Conservation (phyloP, 2,329 filamentous ascomycete species). For the Mariannaea sp. region DNA sequence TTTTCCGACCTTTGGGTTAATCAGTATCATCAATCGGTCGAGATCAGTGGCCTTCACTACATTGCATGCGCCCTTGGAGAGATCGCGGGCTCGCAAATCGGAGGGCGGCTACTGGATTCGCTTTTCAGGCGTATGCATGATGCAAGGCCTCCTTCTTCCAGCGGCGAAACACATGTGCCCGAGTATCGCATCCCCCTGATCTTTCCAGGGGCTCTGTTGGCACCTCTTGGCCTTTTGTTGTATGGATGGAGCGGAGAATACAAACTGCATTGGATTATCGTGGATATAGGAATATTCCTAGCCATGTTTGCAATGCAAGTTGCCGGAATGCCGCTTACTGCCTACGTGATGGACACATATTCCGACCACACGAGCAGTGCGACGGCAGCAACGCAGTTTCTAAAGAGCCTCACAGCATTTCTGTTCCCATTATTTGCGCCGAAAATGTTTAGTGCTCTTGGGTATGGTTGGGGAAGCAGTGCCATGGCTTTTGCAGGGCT, state of each 20-base stretch:
- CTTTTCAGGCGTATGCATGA: constrained; percentile 38
- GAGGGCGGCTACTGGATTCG: constrained; percentile 49
- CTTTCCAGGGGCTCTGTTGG: constrained; percentile 50
- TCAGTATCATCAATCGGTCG: constrained; percentile 59
- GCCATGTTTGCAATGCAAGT: constrained; percentile 42
- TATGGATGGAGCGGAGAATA: constrained; percentile 52
- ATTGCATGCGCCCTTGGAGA: constrained; percentile 67
- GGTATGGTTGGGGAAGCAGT: constrained; percentile 48
- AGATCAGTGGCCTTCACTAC: constrained; percentile 68
- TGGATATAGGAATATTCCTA: constrained; percentile 44
- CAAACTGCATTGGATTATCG: constrained; percentile 44
- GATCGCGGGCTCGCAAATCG: constrained; percentile 57
- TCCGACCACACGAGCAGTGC: constrained; percentile 53
- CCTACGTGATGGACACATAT: constrained; percentile 53
- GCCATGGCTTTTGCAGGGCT: constrained; percentile 47
- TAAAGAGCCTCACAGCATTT: constrained; percentile 53
- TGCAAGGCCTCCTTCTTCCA: not conserved
- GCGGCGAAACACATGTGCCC: constrained; percentile 20
- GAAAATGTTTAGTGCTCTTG: constrained; percentile 42
- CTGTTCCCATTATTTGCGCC: constrained; percentile 56
- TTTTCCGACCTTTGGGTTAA: constrained; percentile 63
- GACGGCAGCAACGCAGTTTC: constrained; percentile 51
- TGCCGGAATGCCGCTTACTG: constrained; percentile 38
- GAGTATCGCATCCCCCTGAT: constrained; percentile 37
- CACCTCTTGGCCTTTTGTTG: constrained; percentile 43